Evolutionary conservation across 768 basidiomycete species (phyloP).

Genomic region (Saitozyma sp.): DNA sequence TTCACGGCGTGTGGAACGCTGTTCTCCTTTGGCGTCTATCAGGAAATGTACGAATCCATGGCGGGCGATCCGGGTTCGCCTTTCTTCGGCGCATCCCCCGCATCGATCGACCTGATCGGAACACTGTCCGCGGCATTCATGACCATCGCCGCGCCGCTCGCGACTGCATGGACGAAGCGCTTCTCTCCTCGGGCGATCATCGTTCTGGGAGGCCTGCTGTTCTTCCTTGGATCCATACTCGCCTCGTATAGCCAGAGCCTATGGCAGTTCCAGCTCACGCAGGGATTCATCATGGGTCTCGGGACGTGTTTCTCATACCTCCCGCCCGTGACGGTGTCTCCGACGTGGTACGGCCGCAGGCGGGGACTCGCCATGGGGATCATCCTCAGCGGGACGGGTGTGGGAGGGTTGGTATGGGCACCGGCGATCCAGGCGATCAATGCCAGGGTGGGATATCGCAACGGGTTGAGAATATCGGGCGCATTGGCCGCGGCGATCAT

Average conservation of each 20-base stretch:
- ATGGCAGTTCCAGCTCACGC: conserved; percentile 18
- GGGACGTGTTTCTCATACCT: conserved; percentile 31
- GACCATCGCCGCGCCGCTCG: conserved; percentile 13
- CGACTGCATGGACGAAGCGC: conserved; percentile 11
- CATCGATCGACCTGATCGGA: too few relatives aligned
- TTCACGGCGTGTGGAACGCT: too few relatives aligned
- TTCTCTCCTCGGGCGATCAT: conserved; percentile 9
- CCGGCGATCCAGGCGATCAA: conserved; percentile 20
- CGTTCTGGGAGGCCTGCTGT: background rate
- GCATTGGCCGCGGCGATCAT: conserved; percentile 11
- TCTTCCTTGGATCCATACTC: conserved; percentile 1
- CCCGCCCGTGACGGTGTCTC: conserved; percentile 28
- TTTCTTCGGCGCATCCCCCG: too few relatives aligned
- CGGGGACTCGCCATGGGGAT: conserved; percentile 40
- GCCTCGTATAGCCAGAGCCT: conserved; percentile 2
- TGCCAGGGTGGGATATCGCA: conserved; percentile 14
- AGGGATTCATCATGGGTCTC: conserved; percentile 18
- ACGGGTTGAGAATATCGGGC: conserved; percentile 22
- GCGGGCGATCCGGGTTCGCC: too few relatives aligned
- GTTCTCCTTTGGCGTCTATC: too few relatives aligned
- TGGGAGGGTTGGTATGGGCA: conserved; percentile 37
- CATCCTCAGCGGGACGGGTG: conserved; percentile 38
- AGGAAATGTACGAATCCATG: too few relatives aligned
- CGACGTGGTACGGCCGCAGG: conserved; percentile 31
- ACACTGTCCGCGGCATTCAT: conserved; percentile 1